These are phyloP conservation scores for Asterochloris sp. DNA, from an alignment of 139 green algal genomes.

Conservation along the genomic window DNA sequence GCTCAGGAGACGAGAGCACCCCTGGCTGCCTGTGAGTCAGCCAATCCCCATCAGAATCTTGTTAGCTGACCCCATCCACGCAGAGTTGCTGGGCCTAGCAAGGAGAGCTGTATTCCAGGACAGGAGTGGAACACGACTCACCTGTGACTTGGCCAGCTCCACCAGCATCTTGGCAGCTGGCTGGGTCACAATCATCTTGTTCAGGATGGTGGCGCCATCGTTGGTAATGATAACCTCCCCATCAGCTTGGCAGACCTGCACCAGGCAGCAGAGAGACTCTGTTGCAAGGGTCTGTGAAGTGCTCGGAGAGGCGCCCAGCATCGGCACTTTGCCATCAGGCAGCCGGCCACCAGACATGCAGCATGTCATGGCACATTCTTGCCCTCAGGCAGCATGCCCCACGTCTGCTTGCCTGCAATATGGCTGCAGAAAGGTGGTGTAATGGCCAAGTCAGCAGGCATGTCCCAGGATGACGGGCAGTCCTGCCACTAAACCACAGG, in stretches of 20 bases:
- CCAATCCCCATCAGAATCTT: too few species aligned
- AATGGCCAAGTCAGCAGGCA: neutral
- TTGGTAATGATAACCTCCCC: constrained; percentile 99
- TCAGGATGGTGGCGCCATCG: constrained; percentile 97
- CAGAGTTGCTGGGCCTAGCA: neutral
- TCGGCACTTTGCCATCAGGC: neutral
- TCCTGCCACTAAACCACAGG: neutral
- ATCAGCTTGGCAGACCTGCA: constrained; percentile 75
- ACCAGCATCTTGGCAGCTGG: constrained; percentile 99
- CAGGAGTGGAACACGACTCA: constrained; percentile 4
- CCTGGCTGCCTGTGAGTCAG: too few species aligned
- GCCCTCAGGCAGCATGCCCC: neutral
- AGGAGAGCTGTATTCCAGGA: neutral
- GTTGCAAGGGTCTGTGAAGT: too few species aligned
- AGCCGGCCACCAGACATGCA: neutral
- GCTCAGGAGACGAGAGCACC: too few species aligned
- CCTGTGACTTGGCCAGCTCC: constrained; percentile 94
- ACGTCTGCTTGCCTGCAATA: neutral
- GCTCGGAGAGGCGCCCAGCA: too few species aligned
- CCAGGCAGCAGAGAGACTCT: neutral
- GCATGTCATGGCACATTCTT: neutral
- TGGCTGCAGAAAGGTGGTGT: neutral
- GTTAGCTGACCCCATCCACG: too few species aligned
- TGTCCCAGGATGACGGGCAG: too few species aligned
- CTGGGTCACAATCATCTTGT: constrained; percentile 96